Evolutionary conservation across 768 basidiomycete genomes (phyloP).

Genomic region (Mycena belliarum): DNA sequence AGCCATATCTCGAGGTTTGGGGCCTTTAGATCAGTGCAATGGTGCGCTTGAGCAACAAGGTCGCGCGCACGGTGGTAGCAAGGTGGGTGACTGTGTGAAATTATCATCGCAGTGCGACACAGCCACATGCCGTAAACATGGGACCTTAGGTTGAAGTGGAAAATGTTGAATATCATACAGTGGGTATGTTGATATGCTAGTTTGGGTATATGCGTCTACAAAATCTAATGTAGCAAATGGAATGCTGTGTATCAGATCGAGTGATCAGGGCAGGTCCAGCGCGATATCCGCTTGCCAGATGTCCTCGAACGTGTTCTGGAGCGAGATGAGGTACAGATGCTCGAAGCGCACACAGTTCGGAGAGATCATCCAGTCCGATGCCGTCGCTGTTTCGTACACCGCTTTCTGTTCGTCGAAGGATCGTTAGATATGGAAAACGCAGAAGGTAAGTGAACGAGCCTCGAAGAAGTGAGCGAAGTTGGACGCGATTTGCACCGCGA

Average conservation of each 20-base stretch:
- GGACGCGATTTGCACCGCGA: conserved; percentile 39
- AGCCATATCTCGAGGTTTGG: no score
- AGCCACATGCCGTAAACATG: no score
- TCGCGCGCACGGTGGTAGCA: no score
- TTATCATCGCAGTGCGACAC: no score
- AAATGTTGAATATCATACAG: no score
- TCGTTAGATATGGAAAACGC: background rate
- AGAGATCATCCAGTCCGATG: conserved; percentile 36
- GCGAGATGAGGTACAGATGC: conserved; percentile 42
- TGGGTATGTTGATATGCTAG: no score
- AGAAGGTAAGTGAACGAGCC: no score
- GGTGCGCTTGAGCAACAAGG: no score
- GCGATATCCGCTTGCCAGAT: conserved; percentile 52
- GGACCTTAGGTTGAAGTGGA: no score
- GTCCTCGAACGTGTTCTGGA: conserved; percentile 46
- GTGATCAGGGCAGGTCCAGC: background rate
- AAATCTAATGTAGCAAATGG: background rate
- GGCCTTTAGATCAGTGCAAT: no score
- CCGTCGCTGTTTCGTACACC: background rate
- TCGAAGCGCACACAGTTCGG: conserved; percentile 39
- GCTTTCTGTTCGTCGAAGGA: background rate
- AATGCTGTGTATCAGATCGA: background rate
- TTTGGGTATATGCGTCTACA: no score
- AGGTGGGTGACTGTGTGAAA: no score
- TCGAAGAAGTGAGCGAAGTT: conserved; percentile 40